Evolutionary conservation across 2,329 filamentous ascomycete species (phyloP), one percentile per base, ranked within the genome.

Genomic region (Rutstroemia sp.): DNA sequence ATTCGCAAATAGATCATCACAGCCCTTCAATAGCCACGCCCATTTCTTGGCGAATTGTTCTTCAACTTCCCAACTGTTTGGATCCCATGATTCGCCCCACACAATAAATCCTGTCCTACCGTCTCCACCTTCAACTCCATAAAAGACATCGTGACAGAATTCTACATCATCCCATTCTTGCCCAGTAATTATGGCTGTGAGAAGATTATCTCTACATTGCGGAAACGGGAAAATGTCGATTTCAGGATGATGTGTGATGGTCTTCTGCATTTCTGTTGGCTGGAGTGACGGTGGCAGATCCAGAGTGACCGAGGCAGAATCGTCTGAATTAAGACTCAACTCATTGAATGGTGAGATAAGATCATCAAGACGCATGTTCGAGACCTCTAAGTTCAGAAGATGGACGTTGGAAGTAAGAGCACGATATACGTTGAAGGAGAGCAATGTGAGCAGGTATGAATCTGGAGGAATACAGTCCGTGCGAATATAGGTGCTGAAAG

Each of bases 41-140:
- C 76, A 81, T 59, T 78, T 79, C 42, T 65, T 66, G 2, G 75
- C 60, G 59, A 81, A 79, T 0, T 58, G 56, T 8, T 71, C 69
- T 0, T 71, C 77, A 1, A 75, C 68, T 59, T 81, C 78, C 78
- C 78, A 81, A 9, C 70, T 73, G 0, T 59, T 58, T 2, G 68
- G 55, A 38, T 78, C 70, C 67, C 72, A 75, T 0, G 77, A 69
- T 5, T 77, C 73, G 0, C 76, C 75, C 78, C 77, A 80, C 1
- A 79, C 73, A 12, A 79, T 67, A 1, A 80, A 44, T 2, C 68
- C 70, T 10, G 69, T 65, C 50, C 61, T 63, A 19, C 63, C 56
- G 30, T 38, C 47, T 38, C 17, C 41, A 6, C 17, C 60, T 2
- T 65, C 49, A n/a, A 63, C 57, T 5, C 60, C 60, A 17, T 70